phyloP scores from a whole-genome alignment of 2,329 filamentous ascomycete species.

The Alternaria brassicicola region DNA sequence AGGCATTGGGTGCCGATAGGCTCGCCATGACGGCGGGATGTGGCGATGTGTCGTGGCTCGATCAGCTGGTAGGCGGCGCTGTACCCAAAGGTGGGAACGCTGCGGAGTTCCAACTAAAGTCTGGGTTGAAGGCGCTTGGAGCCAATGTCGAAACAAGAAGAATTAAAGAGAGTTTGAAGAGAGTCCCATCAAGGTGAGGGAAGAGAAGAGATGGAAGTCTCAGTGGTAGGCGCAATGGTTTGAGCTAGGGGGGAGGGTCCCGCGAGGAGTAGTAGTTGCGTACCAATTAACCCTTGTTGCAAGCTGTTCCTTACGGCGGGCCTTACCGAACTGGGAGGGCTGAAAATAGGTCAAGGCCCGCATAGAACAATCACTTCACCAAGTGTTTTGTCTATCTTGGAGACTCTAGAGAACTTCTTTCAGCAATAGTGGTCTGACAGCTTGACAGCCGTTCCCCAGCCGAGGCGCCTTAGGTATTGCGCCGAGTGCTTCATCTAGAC shows the following conservation, averaged over 20 bases:
- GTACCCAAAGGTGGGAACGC: conserved; percentile 9
- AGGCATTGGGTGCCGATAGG: conserved; percentile 35
- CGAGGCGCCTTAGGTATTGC: conserved; percentile 8
- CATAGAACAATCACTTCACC: neutral
- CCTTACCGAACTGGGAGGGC: conserved; percentile 30
- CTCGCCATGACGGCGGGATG: conserved; percentile 46
- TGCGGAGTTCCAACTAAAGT: conserved; percentile 17
- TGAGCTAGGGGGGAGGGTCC: conserved; percentile 31
- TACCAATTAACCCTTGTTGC: conserved; percentile 40
- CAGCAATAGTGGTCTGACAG: neutral
- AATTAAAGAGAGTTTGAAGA: conserved; percentile 47
- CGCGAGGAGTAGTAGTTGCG: conserved; percentile 25
- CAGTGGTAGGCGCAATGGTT: conserved; percentile 34
- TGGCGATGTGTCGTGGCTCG: conserved; percentile 25
- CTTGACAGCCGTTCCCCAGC: conserved; percentile 1
- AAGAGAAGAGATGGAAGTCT: conserved; percentile 22
- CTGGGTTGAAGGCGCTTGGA: neutral
- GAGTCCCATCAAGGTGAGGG: conserved; percentile 28
- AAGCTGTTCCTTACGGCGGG: conserved; percentile 32
- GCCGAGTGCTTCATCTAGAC: conserved; percentile 17
- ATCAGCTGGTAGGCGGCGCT: conserved; percentile 28
- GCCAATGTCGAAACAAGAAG: conserved; percentile 16
- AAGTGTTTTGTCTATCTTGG: neutral
- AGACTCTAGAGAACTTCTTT: neutral
- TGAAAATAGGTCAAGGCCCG: conserved; percentile 24